Evolutionary conservation across 176 grass and related monocot genomes (phyloP), one percentile per base, ranked within the genome.

Genomic region (Ananas comosus): DNA sequence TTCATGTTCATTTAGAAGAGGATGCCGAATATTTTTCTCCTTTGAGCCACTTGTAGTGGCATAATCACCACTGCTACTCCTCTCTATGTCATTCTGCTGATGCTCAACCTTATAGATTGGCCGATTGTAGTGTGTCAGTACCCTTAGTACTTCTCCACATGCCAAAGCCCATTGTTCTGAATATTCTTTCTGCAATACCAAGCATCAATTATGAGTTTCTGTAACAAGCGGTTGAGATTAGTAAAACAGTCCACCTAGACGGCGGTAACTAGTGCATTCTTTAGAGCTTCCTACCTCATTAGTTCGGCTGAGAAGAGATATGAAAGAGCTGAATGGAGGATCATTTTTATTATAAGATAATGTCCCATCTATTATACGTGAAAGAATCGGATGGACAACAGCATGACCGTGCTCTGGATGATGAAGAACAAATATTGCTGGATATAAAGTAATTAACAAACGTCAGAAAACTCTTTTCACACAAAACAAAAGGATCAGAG

Each of bases 101-200:
- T 72, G 82, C 49, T 91, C 87, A 67, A 73, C 74, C 80, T 94
- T 99, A 76, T 88, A 86, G 64, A 99, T 91, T 77, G 95, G 95
- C 66, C 95, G 84, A 48, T 99, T 99, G 77, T 99, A 99, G 85
- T 99, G 95, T 52, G 95, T 99, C 67, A 99, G 76, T 57, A 99
- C 85, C 69, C 95, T 83, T 69, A 99, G 85, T 74, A 99, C 94
- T 85, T 99, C 95, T 52, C 90, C 95, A 80, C 95, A 99, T 48
- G 95, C 95, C 73, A 99, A 85, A 73, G 90, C 95, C 95, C 95
- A 99, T 79, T 99, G 95, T 65, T 94, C 95, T 13, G 82, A 94
- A 61, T 91, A 99, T 64, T 99, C 90, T 80, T 99, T 91, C 95
- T 99, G 90, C 54, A 76, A 63, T 63, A 1, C 49, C 68, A 73